phyloP scores from a whole-genome alignment of 1,284 basidiomycete genomes.

The Ganoderma boninense region DNA sequence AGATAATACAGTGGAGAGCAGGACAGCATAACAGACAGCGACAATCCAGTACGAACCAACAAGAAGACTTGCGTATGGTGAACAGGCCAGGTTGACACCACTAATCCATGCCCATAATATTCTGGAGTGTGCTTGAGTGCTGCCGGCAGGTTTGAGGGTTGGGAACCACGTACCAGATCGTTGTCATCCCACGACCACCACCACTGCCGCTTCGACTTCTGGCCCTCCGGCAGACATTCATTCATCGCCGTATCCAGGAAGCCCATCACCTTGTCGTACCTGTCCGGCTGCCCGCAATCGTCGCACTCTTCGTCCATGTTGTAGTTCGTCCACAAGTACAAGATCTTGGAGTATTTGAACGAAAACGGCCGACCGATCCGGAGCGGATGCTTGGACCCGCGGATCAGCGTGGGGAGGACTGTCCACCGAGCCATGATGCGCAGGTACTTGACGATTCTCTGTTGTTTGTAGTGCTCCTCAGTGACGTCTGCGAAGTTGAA shows the following conservation, averaged over 20 bases:
- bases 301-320: constrained; percentile 4
- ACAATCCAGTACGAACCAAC: too few species aligned
- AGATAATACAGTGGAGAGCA: neutral
- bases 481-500: constrained; percentile 13
- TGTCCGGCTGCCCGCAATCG: neutral
- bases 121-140: too few species aligned
- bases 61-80: too few species aligned
- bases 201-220: constrained; percentile 8
- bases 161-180: too few species aligned
- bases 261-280: neutral
- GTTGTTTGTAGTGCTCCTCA: neutral
- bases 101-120: too few species aligned
- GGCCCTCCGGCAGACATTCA: neutral
- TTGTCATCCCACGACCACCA: constrained; percentile 13
- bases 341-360: constrained; percentile 12
- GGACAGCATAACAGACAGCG: too few species aligned
- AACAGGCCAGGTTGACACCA: too few species aligned
- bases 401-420: neutral
- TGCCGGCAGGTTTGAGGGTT: too few species aligned
- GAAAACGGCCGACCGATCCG: constrained; percentile 1
- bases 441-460: neutral
- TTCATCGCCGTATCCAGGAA: constrained; percentile 4
- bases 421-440: neutral
- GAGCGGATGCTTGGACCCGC: neutral
- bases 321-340: constrained; percentile 10